Evolutionary conservation across 2,329 filamentous ascomycete genomes (phyloP), one percentile per base, ranked within the genome.

Genomic region (Acephala macrosclerotiorum): DNA sequence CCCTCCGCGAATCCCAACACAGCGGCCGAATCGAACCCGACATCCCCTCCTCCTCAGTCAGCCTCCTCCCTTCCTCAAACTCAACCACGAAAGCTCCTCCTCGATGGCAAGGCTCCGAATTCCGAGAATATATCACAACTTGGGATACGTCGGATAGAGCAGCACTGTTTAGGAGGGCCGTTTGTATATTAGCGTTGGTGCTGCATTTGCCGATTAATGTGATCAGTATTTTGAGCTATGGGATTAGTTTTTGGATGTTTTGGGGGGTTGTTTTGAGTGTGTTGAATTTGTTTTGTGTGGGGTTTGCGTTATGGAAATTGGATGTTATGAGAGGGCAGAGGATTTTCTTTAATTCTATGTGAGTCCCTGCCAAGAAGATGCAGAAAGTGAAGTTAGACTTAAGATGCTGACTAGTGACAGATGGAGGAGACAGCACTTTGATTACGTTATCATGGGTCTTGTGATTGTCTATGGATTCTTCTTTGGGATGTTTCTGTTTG

Each of bases 161-260:
- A 2, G 55, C 58, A 6, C 42, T 62, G n/a, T 36, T 64, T 2
- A 33, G 64, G 12, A 40, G 55, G 6, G 16, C 47, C 18, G 38
- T 47, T 11, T 68, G 66, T 20, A 29, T 58, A 0, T 33, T 66
- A 14, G 66, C 66, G 5, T 51, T 68, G 25, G 18, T 51, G 1
- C 35, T 68, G 14, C 66, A 68, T 58, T 14, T 68, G 5, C 61
- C 66, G 40, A 62, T 66, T 6, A 68, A 66, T 58, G 12, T 64
- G 1, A 51, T 68, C 9, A 49, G 40, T 40, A 60, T 68, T 25
- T 18, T 66, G 53, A 66, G 61, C 36, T 64, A 64, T 61, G 64
- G 64, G 16, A 9, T 66, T 29, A 60, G 63, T 25, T 20, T 64
- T n/a, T 22, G 29, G 29, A 36, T 68, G 36, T 59, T 58, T 9